Base-by-base conservation (phyloP, 2,329 filamentous ascomycete genomes). In the Sarocladiaceae sp. region DNA sequence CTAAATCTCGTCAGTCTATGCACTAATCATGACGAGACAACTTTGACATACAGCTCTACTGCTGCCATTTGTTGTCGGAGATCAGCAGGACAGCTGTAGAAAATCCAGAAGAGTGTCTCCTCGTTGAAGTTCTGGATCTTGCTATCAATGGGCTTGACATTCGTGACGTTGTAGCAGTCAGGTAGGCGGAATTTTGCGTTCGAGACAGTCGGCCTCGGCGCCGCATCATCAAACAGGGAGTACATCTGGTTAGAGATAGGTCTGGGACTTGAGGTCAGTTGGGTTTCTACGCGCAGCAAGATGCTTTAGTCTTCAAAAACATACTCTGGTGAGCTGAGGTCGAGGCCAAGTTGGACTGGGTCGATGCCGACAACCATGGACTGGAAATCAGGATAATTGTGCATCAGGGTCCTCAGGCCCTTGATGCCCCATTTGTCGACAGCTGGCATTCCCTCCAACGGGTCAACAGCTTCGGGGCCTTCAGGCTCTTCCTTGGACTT, bases 91-190 rank as follows among this genome's bases (percentile, higher is more conserved):
- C 76, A 81, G 60, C 76, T 81, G 60, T 84, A 83, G 55, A 84
- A 84, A 51, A 84, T 83, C 72, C 77, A 82, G 60, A 84, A 78
- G 39, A 84, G 63, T 0, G 80, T 82, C 60, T 84, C 80, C 50
- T 84, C 80, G 51, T 82, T 83, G 61, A 84, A 83, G 50, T 74
- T 82, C 32, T 69, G 68, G 40, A 83, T 80, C 60, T 83, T 83
- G 53, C 71, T 78, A 49, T 83, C 78, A 43, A 84, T 73, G 3
- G 77, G 71, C 51, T 81, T 78, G 20, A 82, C 78, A 49, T 84
- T 84, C 49, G 73, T 79, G 26, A 84, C 80, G 44, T 72, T 75
- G 55, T 84, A 84, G 60, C 80, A 84, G 35, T 84, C 80, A 0
- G 80, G 80, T 23, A 83, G 61, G 11, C 69, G 70, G 49, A 75